Evolutionary conservation across 2,329 filamentous ascomycete genomes (phyloP).

Genomic region (Aureobasidium sp.): DNA sequence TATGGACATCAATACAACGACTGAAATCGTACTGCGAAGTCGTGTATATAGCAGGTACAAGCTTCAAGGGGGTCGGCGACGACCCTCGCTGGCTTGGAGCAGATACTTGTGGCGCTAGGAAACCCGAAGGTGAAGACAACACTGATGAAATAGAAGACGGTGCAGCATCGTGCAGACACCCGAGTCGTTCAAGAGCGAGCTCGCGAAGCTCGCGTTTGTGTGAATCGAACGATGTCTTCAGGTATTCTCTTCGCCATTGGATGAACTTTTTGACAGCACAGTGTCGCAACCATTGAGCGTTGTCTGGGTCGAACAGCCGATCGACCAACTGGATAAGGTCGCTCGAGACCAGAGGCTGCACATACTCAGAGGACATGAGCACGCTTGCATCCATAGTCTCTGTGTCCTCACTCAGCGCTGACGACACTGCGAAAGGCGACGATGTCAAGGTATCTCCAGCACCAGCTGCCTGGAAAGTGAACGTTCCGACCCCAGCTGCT

Average conservation of each 20-base stretch:
- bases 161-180: slow-evolving; percentile 4
- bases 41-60: not conserved
- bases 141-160: slow-evolving; percentile 16
- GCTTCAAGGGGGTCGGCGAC: not conserved
- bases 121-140: slow-evolving; percentile 23
- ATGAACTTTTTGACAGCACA: slow-evolving; percentile 75
- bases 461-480: slow-evolving; percentile 49
- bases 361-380: slow-evolving; percentile 86
- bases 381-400: slow-evolving; percentile 89
- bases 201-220: slow-evolving; percentile 21
- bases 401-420: slow-evolving; percentile 60
- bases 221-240: slow-evolving; percentile 22
- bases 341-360: slow-evolving; percentile 69
- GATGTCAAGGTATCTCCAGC: slow-evolving; percentile 27
- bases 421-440: slow-evolving; percentile 68
- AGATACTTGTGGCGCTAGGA: slow-evolving; percentile 13
- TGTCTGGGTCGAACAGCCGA: slow-evolving; percentile 69
- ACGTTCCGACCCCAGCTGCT: slow-evolving; percentile 54
- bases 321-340: slow-evolving; percentile 66
- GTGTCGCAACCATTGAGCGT: slow-evolving; percentile 74
- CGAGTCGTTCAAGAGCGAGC: slow-evolving; percentile 25
- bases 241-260: slow-evolving; percentile 51
- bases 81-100: slow-evolving; percentile 7
- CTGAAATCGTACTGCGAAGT: slow-evolving; percentile 3
- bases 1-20: not conserved